Percentiles rank a stretch among this genome's conserved stretches.
These are phyloP conservation scores for Vitis vinifera DNA, from an alignment of 164 flowering plant genomes.

Conservation along the genomic window ASM3070453v1 NC_081813.1:23971501-23972000, in stretches of 20 bases:
- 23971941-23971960: conserved; percentile 35
- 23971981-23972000: conserved; percentile 47
- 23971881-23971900: conserved; percentile 48
- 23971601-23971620: conserved; percentile 13
- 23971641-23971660: conserved; percentile 49
- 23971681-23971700: conserved; percentile 39
- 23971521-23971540: conserved; percentile 54
- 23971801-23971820: conserved; percentile 54
- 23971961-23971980: conserved; percentile 41
- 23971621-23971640: conserved; percentile 31
- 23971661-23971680: conserved; percentile 41
- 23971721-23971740: conserved; percentile 73
- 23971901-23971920: conserved; percentile 65
- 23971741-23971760: conserved; percentile 63
- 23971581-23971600: conserved; percentile 39
- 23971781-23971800: conserved; percentile 53
- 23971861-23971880: conserved; percentile 36
- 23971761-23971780: conserved; percentile 40
- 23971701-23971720: conserved; percentile 52
- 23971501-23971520: conserved; percentile 21
- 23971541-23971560: conserved; percentile 47
- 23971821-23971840: conserved; percentile 51
- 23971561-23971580: conserved; percentile 38
- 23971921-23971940: conserved; percentile 37
- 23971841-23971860: conserved; percentile 22